A percentile compares a stretch with the other conserved stretches of the same genome.
These are phyloP conservation scores for Azolla pinnata DNA, from an alignment of 75 land plant species.

Conservation along the genomic window DNA sequence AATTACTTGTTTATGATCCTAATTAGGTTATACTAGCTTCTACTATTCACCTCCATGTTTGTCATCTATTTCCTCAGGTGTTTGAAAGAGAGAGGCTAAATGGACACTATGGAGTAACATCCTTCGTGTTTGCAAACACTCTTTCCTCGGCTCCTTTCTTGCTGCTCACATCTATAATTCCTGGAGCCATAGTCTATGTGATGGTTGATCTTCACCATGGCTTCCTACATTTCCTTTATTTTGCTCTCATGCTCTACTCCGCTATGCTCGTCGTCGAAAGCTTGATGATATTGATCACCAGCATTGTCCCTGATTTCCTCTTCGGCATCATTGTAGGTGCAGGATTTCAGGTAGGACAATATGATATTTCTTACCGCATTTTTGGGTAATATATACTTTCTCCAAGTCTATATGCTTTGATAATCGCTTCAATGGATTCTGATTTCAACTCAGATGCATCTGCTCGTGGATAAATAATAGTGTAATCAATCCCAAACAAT, in stretches of 20 bases:
- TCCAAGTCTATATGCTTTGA: no score
- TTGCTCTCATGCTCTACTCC: slow-evolving; percentile 8
- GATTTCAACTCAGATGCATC: no score
- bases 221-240: slow-evolving; percentile 4
- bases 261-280: slow-evolving; percentile 12
- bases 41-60: not conserved
- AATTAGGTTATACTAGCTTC: no score
- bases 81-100: slow-evolving; percentile 12
- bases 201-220: slow-evolving; percentile 17
- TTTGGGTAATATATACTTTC: no score
- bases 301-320: slow-evolving; percentile 17
- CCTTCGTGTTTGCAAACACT: slow-evolving; percentile 14
- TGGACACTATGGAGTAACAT: slow-evolving; percentile 18
- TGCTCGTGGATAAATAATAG: no score
- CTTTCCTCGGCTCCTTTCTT: slow-evolving; percentile 15
- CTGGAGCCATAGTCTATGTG: slow-evolving; percentile 5
- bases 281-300: slow-evolving; percentile 15
- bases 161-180: slow-evolving; percentile 9
- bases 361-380: no score
- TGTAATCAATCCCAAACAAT: no score
- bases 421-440: no score
- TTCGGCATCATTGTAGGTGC: slow-evolving; percentile 19
- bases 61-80: no score
- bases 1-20: no score
- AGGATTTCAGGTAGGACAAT: slow-evolving; percentile 16